Evolutionary conservation across 2,329 filamentous ascomycete species (phyloP).

Genomic region (Penicillium sp.): DNA sequence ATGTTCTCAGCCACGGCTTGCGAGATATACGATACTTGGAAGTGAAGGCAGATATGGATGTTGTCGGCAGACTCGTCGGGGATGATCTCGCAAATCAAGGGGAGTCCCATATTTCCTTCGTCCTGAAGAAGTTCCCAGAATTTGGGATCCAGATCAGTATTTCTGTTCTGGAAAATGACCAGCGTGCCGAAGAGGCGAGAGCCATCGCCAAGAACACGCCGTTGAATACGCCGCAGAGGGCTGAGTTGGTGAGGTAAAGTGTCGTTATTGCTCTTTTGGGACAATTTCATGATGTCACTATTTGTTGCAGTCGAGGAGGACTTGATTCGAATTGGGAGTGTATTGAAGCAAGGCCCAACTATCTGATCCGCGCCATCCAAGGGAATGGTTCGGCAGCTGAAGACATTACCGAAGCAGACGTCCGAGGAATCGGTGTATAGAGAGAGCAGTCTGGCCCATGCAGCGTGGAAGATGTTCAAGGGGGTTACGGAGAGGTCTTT

Average conservation of each 20-base stretch:
- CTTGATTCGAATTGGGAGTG: conserved; percentile 68
- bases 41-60: conserved; percentile 63
- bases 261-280: conserved; percentile 63
- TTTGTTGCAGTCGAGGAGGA: conserved; percentile 53
- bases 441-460: conserved; percentile 68
- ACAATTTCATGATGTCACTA: conserved; percentile 56
- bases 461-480: conserved; percentile 67
- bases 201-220: conserved; percentile 46
- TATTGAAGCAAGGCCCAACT: conserved; percentile 92
- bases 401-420: conserved; percentile 83
- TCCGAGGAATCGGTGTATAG: conserved; percentile 59
- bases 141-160: conserved; percentile 43
- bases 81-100: conserved; percentile 72
- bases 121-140: conserved; percentile 56
- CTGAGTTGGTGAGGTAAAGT: conserved; percentile 71
- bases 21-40: conserved; percentile 43
- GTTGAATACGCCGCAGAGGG: conserved; percentile 70
- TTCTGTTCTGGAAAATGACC: conserved; percentile 71
- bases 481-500: conserved; percentile 61
- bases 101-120: conserved; percentile 61
- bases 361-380: conserved; percentile 68
- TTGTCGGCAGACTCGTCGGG: conserved; percentile 56
- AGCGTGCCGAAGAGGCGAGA: conserved; percentile 73
- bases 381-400: conserved; percentile 71
- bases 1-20: conserved; percentile 26